Conservation (phyloP, 768 basidiomycete species). For the Trametopsis cervina region DNA sequence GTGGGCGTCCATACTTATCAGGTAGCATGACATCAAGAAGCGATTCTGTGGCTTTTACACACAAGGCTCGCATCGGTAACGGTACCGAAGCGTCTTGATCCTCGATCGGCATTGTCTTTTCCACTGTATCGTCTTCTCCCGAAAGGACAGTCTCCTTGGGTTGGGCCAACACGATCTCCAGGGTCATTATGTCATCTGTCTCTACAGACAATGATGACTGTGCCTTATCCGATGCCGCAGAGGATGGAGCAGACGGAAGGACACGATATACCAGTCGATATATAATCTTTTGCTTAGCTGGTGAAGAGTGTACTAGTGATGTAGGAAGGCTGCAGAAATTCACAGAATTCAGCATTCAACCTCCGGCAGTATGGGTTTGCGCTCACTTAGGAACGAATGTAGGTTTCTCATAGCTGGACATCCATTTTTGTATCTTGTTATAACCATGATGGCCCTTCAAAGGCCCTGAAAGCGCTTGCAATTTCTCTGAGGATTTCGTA, state of each 20-base stretch:
- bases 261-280: conserved; percentile 43
- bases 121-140: conserved; percentile 1
- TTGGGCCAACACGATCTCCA: conserved; percentile 16
- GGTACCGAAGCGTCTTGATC: no score
- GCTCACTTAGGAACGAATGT: conserved; percentile 49
- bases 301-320: conserved; percentile 25
- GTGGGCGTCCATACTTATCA: conserved; percentile 36
- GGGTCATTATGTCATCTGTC: conserved; percentile 12
- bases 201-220: no score
- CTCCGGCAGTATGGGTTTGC: conserved; percentile 4
- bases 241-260: background rate
- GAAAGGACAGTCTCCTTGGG: background rate
- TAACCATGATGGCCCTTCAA: conserved; percentile 35
- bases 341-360: background rate
- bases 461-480: conserved; percentile 39
- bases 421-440: conserved; percentile 39
- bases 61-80: conserved; percentile 17
- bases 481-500: conserved; percentile 27
- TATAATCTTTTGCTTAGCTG: conserved; percentile 27
- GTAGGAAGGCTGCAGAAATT: conserved; percentile 34
- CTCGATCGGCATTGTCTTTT: no score
- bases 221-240: no score
- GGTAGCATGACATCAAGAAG: conserved; percentile 48
- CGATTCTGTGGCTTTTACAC: conserved; percentile 31
- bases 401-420: conserved; percentile 26